Evolutionary conservation across 805 yeast species (phyloP), one percentile per base, ranked within the genome.

Genomic region (Starmerella kuoi): DNA sequence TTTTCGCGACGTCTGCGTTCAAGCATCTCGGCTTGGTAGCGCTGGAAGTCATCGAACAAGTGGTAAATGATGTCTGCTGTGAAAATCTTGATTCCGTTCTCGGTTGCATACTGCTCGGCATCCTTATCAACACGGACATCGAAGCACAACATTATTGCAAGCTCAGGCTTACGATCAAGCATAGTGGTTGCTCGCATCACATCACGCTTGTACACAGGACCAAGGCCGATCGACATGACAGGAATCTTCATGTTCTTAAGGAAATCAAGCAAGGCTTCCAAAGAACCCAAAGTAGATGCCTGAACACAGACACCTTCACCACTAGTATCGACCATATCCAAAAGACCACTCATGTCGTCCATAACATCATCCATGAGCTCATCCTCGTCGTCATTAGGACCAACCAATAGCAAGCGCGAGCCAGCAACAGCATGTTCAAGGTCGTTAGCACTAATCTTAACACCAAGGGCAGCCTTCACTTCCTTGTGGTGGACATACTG

Each of bases 371-470:
- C 97, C 93, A 82, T 80, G 56, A 91, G 59, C 45, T 88, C 97
- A 48, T 91, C 98, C 67, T 91, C 98, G 55, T 91, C 97, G 54
- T 91, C 99, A 46, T 84, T 95, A 51, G 87, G 94, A 34, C 95
- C 95, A 51, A 87, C 96, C 55, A 88, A 88, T 49, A 91, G 67
- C 62, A 91, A 70, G 61, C 98, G 75, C 20, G 98, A 91, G 67
- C 99, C 99, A 36, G 99, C 96, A 60, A 91, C 95, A 11, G 99
- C 98, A 66, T 91, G 88, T 58, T 91, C 98, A 54, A 91, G 74
- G 61, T 91, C 98, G 60, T 84, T 84, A 31, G 98, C 99, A 42
- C 97, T 93, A 61, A 91, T 85, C 73, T 91, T 87, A 44, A 91
- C 96, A 75, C 99, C 99, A 54, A 91, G 72, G 30, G 99, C 98